Percentiles rank a stretch among this genome's conserved stretches.
Conservation (phyloP, 768 basidiomycete genomes). For the Phanerochaete carnosa region DNA sequence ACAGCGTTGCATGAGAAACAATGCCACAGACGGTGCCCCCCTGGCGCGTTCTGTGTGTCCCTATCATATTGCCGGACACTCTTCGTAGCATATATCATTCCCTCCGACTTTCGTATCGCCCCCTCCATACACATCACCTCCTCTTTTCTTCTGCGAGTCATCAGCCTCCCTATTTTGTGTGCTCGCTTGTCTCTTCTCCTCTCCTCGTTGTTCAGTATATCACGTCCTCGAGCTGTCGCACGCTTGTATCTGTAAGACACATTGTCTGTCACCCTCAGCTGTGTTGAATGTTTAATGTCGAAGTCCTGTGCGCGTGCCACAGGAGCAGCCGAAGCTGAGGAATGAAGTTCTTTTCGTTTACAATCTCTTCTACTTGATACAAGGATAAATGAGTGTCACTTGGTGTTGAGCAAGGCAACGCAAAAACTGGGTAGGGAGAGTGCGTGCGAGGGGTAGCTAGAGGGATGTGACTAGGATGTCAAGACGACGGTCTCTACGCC, state of each 20-base stretch:
- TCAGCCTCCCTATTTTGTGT: too few relatives aligned
- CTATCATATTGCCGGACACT: conserved; percentile 1
- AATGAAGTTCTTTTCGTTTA: neutral
- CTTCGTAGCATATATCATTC: conserved; percentile 4
- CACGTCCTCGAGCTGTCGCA: conserved; percentile 23
- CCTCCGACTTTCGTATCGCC: conserved; percentile 6
- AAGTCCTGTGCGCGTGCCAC: neutral
- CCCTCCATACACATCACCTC: neutral
- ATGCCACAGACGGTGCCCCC: neutral
- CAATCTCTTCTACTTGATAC: conserved; percentile 4
- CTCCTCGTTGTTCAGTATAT: conserved; percentile 6
- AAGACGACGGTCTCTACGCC: neutral
- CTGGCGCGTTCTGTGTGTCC: neutral
- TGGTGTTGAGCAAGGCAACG: neutral
- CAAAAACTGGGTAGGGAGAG: neutral
- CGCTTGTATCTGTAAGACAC: conserved; percentile 31
- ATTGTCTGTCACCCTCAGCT: conserved; percentile 17
- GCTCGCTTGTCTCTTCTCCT: neutral
- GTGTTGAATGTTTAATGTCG: conserved; percentile 3
- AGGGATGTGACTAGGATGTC: neutral
- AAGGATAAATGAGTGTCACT: conserved; percentile 2
- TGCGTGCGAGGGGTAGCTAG: neutral
- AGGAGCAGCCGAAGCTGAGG: neutral
- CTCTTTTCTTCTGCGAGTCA: neutral
- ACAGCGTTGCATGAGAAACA: neutral